Conservation (phyloP, 1,284 basidiomycete genomes). For the Marasmius tenuissimus region DNA sequence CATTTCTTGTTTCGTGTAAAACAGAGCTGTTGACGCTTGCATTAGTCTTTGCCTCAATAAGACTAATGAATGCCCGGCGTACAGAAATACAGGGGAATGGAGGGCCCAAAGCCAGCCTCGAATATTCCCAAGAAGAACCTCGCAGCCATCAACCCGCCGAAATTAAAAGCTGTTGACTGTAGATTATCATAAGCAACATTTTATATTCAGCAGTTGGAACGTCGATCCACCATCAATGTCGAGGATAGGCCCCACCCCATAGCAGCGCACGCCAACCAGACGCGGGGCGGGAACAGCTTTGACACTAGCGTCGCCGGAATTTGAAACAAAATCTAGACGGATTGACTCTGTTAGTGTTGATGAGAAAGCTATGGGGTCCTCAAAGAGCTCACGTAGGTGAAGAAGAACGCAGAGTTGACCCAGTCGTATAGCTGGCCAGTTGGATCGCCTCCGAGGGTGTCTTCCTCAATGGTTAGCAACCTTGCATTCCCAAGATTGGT, state of each 20-base stretch:
- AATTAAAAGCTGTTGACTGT: slow-evolving; percentile 59
- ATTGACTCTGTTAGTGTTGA: not conserved
- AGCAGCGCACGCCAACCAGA: slow-evolving; percentile 66
- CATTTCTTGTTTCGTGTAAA: slow-evolving; percentile 73
- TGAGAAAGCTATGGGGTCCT: not conserved
- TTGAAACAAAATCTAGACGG: slow-evolving; percentile 61
- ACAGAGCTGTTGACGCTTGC: slow-evolving; percentile 49
- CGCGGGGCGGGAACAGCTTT: slow-evolving; percentile 64
- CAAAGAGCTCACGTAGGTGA: slow-evolving; percentile 60
- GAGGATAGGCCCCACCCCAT: slow-evolving; percentile 72
- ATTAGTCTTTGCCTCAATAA: not conserved
- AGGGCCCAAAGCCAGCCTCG: slow-evolving; percentile 73
- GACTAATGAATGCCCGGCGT: slow-evolving; percentile 19
- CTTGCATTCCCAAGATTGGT: slow-evolving; percentile 78
- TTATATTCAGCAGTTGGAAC: not conserved
- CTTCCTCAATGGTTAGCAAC: slow-evolving; percentile 64
- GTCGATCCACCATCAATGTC: slow-evolving; percentile 57
- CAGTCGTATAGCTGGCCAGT: slow-evolving; percentile 70
- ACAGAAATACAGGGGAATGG: slow-evolving; percentile 78
- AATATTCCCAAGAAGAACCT: slow-evolving; percentile 67
- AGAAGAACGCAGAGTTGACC: slow-evolving; percentile 74
- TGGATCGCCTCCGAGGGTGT: slow-evolving; percentile 64
- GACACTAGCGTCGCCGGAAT: slow-evolving; percentile 67
- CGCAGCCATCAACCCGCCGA: slow-evolving; percentile 54
- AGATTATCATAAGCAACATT: not conserved